Evolutionary conservation across 805 yeast species (phyloP), one percentile per base, ranked within the genome.

Genomic region (Helenozyma rhizophorensis): DNA sequence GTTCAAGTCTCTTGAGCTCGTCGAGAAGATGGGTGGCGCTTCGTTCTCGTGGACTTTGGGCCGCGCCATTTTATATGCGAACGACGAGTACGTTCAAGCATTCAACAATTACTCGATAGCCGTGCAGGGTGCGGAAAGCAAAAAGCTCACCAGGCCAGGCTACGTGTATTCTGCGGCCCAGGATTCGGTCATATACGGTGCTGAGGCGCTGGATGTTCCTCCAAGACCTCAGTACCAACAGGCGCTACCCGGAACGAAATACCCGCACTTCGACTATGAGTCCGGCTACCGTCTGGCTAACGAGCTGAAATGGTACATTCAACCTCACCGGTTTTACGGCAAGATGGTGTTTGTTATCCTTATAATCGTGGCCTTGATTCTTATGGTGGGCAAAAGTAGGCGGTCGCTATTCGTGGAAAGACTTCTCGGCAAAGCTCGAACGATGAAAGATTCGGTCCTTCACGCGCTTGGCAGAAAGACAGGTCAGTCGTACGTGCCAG

Each of bases 41-140:
- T 56, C 67, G 3, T 72, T 70, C 36, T 65, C 76, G 1, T 76
- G 80, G 80, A 74, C 80, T 5, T 48, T 72, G 31, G 81, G 80
- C 4, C 54, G 80, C 22, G 87, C 87, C 2, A 52, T 80, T 8
- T 53, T 81, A 14, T 81, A 81, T 48, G 74, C 82, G 3, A 70
- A 68, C 40, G 76, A 65, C 52, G 84, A 74, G 56, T 67, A 67
- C 37, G 58, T 60, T 21, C 67, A 49, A 37, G 73, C 65, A 3
- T 69, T 48, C 45, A 62, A 60, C 38, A 65, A 62, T 36, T 50
- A 42, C 27, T 49, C 65, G 2, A 7, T 23, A 9, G 36, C 36
- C 11, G 3, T 48, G 9, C 18, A 18, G 13, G 40, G 43, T 6
- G 54, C 65, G 8, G 27, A 27, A 8, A 30, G 25, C 10, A 27